Evolutionary conservation across 129 eudicot genomes (phyloP).

Genomic region (Calendula officinalis): DNA sequence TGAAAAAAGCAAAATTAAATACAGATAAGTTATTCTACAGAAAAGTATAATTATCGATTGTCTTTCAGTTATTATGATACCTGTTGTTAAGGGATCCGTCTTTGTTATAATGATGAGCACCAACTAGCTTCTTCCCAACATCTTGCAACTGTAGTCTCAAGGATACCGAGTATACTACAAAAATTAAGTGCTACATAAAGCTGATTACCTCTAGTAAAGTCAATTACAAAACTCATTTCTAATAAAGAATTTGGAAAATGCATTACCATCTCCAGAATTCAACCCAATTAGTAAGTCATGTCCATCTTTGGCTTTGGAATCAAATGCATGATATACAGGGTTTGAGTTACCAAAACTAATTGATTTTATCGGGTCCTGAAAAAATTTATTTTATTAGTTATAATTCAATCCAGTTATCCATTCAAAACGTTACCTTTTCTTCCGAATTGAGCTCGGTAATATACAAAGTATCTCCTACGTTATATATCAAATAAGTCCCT

Average conservation of each 20-base stretch:
- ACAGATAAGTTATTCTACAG: no score
- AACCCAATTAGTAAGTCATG: slow-evolving; percentile 82
- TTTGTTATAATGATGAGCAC: slow-evolving; percentile 88
- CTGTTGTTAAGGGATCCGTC: slow-evolving; percentile 77
- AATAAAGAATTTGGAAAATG: not conserved
- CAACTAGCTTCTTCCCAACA: slow-evolving; percentile 81
- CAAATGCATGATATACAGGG: slow-evolving; percentile 82
- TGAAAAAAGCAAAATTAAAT: no score
- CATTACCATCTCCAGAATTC: slow-evolving; percentile 75
- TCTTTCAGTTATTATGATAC: slow-evolving; percentile 43
- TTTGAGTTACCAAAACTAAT: slow-evolving; percentile 70
- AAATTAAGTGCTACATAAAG: slow-evolving; percentile 27
- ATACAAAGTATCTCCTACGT: slow-evolving; percentile 73
- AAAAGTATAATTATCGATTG: no score
- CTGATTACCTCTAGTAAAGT: slow-evolving; percentile 2
- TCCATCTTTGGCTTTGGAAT: slow-evolving; percentile 77
- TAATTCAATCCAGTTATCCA: not conserved
- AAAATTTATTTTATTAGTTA: not conserved
- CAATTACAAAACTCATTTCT: slow-evolving; percentile 8
- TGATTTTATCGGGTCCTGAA: slow-evolving; percentile 78
- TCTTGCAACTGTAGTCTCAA: slow-evolving; percentile 80
- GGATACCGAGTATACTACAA: slow-evolving; percentile 74
- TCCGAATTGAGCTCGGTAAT: slow-evolving; percentile 69
- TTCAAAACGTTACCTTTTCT: slow-evolving; percentile 59
- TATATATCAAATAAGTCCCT: slow-evolving; percentile 79